Evolutionary conservation across 306 rosid species (phyloP).

Genomic region (Vigna mungo): DNA sequence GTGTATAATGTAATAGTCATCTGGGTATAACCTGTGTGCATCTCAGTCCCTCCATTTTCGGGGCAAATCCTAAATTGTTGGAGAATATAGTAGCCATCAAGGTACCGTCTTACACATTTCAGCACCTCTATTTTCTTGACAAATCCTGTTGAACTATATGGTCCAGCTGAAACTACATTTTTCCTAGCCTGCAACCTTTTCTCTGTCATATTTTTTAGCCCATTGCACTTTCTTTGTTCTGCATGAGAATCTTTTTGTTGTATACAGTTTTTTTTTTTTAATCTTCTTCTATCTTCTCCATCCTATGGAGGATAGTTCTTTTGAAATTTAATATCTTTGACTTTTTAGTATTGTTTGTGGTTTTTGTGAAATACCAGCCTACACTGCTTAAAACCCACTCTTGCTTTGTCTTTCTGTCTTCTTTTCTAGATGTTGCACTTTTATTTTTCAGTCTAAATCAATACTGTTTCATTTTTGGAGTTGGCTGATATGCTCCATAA

Average conservation of each 20-base stretch:
- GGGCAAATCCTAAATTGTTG: neutral
- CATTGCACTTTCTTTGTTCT: neutral
- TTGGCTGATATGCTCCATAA: neutral
- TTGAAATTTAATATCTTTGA: neutral
- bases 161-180: neutral
- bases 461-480: neutral
- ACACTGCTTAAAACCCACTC: neutral
- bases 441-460: neutral
- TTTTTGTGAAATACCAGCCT: neutral
- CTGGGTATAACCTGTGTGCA: neutral
- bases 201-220: no score
- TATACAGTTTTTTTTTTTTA: neutral
- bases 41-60: neutral
- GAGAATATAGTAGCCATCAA: neutral
- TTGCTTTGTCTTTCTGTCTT: neutral
- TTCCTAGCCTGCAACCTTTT: neutral
- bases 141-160: neutral
- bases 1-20: neutral
- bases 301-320: neutral
- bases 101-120: neutral
- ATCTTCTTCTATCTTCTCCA: neutral
- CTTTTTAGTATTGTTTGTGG: neutral
- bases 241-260: neutral
- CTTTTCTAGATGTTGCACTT: neutral
- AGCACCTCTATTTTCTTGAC: neutral